These are phyloP conservation scores for Dendryphion nanum DNA, from an alignment of 2,329 filamentous ascomycete genomes.

Conservation along the genomic window DNA sequence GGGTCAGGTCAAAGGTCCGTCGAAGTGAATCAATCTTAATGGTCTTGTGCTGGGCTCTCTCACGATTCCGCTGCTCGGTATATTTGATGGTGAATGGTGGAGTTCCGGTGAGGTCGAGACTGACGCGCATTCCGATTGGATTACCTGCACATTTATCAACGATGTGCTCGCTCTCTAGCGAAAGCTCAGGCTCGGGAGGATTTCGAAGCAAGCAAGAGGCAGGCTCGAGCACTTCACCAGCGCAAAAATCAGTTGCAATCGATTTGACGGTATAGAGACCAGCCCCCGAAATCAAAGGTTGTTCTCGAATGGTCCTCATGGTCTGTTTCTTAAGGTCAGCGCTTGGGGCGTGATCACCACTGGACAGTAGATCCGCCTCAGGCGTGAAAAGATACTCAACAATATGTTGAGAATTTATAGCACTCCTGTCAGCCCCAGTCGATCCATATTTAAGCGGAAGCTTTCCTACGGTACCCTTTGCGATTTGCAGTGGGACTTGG, in stretches of 20 bases:
- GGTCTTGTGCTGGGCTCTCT: conserved; percentile 54
- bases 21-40: conserved; percentile 63
- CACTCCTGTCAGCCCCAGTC: conserved; percentile 56
- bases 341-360: conserved; percentile 63
- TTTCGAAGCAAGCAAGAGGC: conserved; percentile 92
- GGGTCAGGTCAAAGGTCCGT: conserved; percentile 81
- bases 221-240: conserved; percentile 87
- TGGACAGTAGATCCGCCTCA: conserved; percentile 65
- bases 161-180: conserved; percentile 74
- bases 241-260: conserved; percentile 76
- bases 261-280: conserved; percentile 85
- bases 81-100: conserved; percentile 88
- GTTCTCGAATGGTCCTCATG: conserved; percentile 61
- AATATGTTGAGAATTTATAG: conserved; percentile 65
- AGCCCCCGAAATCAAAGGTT: conserved; percentile 68
- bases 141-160: conserved; percentile 94
- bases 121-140: conserved; percentile 84
- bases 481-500: conserved; percentile 77
- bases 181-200: conserved; percentile 79
- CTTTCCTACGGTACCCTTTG: conserved; percentile 65
- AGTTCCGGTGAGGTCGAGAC: conserved; percentile 86
- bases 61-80: conserved; percentile 62
- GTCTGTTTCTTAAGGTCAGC: conserved; percentile 58
- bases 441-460: conserved; percentile 72
- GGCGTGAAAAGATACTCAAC: conserved; percentile 82